phyloP scores from a whole-genome alignment of 768 basidiomycete genomes.

The Hygrophorus russula region DNA sequence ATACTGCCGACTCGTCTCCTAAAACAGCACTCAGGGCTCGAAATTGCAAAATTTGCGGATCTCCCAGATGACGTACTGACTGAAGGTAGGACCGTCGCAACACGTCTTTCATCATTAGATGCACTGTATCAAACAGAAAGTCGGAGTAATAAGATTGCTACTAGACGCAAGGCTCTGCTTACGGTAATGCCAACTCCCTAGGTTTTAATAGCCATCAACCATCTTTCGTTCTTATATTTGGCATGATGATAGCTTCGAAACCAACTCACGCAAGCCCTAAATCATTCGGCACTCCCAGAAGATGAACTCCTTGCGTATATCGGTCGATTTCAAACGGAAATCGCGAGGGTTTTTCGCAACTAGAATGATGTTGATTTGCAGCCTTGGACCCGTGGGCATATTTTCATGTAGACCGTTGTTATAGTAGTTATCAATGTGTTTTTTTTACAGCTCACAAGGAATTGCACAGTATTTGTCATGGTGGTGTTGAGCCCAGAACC shows the following conservation, averaged over 20 bases:
- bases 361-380: too few species aligned
- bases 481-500: too few species aligned
- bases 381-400: too few species aligned
- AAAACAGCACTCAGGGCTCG: slow-evolving; percentile 50
- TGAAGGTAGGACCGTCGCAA: slow-evolving; percentile 53
- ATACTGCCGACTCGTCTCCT: neutral
- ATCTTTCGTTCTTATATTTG: neutral
- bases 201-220: neutral
- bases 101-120: slow-evolving; percentile 45
- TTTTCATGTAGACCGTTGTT: too few species aligned
- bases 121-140: slow-evolving; percentile 49
- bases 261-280: slow-evolving; percentile 62
- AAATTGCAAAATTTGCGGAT: slow-evolving; percentile 81
- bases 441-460: too few species aligned
- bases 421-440: too few species aligned
- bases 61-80: slow-evolving; percentile 61
- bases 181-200: slow-evolving; percentile 32
- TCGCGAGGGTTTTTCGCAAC: slow-evolving; percentile 39
- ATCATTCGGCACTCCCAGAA: slow-evolving; percentile 65
- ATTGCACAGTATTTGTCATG: too few species aligned
- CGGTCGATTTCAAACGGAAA: slow-evolving; percentile 57
- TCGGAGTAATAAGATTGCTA: slow-evolving; percentile 42
- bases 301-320: slow-evolving; percentile 58
- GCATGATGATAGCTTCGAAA: slow-evolving; percentile 47
- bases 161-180: slow-evolving; percentile 57